Conservation (phyloP, 2,329 filamentous ascomycete genomes). For the Diaporthe sp. region DNA sequence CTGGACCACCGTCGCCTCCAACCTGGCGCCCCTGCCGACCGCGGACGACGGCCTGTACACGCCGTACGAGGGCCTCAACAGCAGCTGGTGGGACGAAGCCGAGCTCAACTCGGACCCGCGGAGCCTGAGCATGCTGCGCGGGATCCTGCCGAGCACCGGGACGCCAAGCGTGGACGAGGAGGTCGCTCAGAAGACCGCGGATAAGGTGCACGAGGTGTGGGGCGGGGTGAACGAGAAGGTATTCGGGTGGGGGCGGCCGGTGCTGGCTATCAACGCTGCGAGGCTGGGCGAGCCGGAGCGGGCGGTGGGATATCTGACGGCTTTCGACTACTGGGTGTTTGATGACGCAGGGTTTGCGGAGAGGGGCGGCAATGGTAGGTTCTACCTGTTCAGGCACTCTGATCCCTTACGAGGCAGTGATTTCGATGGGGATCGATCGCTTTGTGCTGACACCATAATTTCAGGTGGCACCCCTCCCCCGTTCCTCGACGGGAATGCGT, state of each 20-base stretch:
- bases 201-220: conserved; percentile 57
- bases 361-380: conserved; percentile 9
- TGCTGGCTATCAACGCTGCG: conserved; percentile 61
- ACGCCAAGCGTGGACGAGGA: conserved; percentile 43
- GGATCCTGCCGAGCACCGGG: conserved; percentile 57
- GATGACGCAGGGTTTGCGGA: conserved; percentile 52
- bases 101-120: conserved; percentile 58
- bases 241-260: conserved; percentile 62
- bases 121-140: conserved; percentile 60
- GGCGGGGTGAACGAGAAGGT: conserved; percentile 53
- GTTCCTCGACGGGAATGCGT: conserved; percentile 11
- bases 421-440: no score
- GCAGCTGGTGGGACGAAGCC: conserved; percentile 58
- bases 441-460: not conserved
- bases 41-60: conserved; percentile 57
- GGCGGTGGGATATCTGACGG: conserved; percentile 58
- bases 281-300: conserved; percentile 57
- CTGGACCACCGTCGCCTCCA: conserved; percentile 58
- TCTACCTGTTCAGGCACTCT: no score
- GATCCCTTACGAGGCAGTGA: no score
- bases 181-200: conserved; percentile 53
- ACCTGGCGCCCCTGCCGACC: conserved; percentile 60
- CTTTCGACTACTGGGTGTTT: conserved; percentile 58
- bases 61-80: conserved; percentile 62
- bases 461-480: conserved; percentile 12